A percentile compares a stretch with the other conserved stretches of the same genome.
Conservation (phyloP, 2,329 filamentous ascomycete genomes). For the Dactylellina sp. region DNA sequence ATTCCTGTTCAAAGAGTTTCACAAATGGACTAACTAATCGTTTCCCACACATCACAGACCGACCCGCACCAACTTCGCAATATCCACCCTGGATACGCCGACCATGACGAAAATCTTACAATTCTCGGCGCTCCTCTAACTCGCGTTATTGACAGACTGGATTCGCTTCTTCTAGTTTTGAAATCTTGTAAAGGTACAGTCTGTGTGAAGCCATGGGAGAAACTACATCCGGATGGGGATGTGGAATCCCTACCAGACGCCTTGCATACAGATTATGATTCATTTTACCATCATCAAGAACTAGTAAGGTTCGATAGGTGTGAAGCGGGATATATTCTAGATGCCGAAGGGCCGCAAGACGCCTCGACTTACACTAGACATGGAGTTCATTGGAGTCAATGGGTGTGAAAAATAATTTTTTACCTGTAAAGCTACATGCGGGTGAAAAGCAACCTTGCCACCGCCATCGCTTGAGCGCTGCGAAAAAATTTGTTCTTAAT, state of each 20-base stretch:
- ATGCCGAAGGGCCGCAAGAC: conserved; percentile 69
- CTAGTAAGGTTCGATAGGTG: conserved; percentile 70
- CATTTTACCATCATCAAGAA: conserved; percentile 68
- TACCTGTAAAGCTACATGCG: background rate
- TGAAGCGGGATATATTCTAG: conserved; percentile 70
- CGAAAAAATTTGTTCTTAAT: background rate
- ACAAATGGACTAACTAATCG: background rate
- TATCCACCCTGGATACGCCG: conserved; percentile 61
- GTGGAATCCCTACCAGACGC: conserved; percentile 70
- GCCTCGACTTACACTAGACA: conserved; percentile 44
- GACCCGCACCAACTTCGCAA: conserved; percentile 70
- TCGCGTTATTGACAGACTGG: conserved; percentile 68
- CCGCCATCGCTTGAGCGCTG: background rate
- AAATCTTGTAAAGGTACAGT: conserved; percentile 71
- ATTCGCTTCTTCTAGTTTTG: conserved; percentile 71
- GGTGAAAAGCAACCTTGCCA: conserved; percentile 6
- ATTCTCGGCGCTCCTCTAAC: conserved; percentile 63
- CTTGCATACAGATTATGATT: conserved; percentile 66
- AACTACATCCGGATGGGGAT: conserved; percentile 69
- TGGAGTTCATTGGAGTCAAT: conserved; percentile 47
- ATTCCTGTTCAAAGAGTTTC: background rate
- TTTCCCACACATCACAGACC: conserved; percentile 62
- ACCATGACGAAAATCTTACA: conserved; percentile 56
- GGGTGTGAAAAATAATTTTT: conserved; percentile 21
- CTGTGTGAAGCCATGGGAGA: conserved; percentile 71